Base-by-base conservation (phyloP, 2,329 filamentous ascomycete genomes). In the Akanthomyces uredinophilus region DNA sequence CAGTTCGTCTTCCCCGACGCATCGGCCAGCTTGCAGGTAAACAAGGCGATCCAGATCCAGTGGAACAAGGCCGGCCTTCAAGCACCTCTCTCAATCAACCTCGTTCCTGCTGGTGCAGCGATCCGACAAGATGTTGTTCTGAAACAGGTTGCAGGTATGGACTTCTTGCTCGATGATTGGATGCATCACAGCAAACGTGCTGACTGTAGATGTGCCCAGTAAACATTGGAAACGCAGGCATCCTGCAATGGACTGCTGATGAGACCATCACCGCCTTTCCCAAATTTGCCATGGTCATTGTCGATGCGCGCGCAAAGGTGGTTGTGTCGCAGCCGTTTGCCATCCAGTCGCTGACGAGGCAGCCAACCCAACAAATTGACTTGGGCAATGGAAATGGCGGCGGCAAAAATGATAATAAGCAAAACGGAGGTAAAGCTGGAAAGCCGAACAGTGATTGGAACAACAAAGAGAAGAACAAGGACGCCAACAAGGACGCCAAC, bases 251-350 rank as follows among this genome's bases (percentile, higher is more conserved):
- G 68, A 63, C 60, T 2, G 68, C 68, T 2, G 65, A 65, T 22
- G 43, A 60, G 24, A 63, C 64, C 27, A 68, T 69, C 22, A 60
- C 61, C n/a, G 65, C 65, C 1, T 66, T 69, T 47, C 63, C 64
- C 3, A 64, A 60, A 44, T 69, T 69, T 53, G 56, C 63, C 60
- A 65, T 69, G 64, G 51, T 68, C 22, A 66, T 70, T 47, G 49
- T 66, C 60, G 68, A 70, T 20, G 44, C 67, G 6, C 60, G 56
- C 22, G 41, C 54, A 37, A 49, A 35, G 20, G 55, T 62, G 4
- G 59, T 66, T 20, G 60, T 65, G 2, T 67, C 65, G 7, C 64
- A 67, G 35, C 22, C 62, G 1, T 67, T 67, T 50, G 47, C 39
- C 24, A 67, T 67, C 22, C 61, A 32, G 46, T 56, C 44, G 13